Conservation (phyloP, 805 yeast species). For the Lachancea kluyveri region DNA sequence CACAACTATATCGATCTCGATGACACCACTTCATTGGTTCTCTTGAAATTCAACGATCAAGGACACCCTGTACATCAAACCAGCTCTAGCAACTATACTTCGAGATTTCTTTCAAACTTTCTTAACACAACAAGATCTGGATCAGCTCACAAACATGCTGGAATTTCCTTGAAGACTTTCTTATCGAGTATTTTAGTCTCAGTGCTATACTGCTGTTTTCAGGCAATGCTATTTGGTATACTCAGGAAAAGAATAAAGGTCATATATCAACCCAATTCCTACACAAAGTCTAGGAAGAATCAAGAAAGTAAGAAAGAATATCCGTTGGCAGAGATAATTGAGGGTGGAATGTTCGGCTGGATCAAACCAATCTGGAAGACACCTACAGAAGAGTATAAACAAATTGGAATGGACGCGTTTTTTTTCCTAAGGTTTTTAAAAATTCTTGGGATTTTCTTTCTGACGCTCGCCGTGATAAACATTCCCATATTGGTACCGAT, state of each 20-base stretch:
- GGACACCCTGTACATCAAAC: conserved; percentile 4
- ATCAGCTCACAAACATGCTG: conserved; percentile 51
- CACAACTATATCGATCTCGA: conserved; percentile 15
- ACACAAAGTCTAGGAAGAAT: conserved; percentile 9
- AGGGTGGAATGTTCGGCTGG: conserved; percentile 52
- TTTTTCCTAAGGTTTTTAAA: conserved; percentile 59
- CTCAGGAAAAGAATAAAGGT: conserved; percentile 32
- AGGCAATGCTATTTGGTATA: conserved; percentile 38
- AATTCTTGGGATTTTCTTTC: conserved; percentile 45
- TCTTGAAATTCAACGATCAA: conserved; percentile 10
- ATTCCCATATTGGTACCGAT: conserved; percentile 60
- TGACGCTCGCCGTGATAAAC: conserved; percentile 45
- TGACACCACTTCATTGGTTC: conserved; percentile 12
- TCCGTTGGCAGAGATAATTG: conserved; percentile 17
- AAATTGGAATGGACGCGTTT: conserved; percentile 64
- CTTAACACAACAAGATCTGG: conserved; percentile 51
- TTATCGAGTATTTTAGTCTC: conserved; percentile 52
- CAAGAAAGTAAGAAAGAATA: conserved; percentile 31
- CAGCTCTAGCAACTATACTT: conserved; percentile 12
- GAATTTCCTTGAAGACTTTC: conserved; percentile 51
- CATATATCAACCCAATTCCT: conserved; percentile 53
- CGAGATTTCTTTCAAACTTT: conserved; percentile 25
- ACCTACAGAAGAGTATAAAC: conserved; percentile 38
- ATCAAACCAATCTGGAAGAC: conserved; percentile 36
- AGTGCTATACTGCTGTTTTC: conserved; percentile 45